Evolutionary conservation across 2,329 filamentous ascomycete genomes (phyloP).

Genomic region (Aureobasidium zeae): DNA sequence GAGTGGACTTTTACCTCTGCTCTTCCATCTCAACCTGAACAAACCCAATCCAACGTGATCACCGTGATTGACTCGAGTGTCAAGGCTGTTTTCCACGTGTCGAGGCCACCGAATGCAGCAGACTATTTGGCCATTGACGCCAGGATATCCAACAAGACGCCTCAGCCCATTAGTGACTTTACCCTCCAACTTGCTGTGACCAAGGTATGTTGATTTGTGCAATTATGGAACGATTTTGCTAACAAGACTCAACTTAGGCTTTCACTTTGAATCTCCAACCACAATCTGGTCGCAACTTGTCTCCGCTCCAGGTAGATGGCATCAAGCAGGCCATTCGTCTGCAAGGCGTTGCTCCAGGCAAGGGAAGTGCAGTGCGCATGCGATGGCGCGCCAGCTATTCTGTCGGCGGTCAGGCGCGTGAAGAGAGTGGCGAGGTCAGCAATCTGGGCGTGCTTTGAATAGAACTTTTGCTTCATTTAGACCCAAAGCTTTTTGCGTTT

Average conservation of each 20-base stretch:
- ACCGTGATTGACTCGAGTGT: conserved; percentile 62
- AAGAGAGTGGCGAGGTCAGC: conserved; percentile 11
- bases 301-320: conserved; percentile 62
- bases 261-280: conserved; percentile 74
- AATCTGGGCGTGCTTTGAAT: conserved; percentile 12
- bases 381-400: conserved; percentile 81
- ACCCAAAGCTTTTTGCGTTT: background rate
- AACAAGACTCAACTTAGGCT: conserved; percentile 45
- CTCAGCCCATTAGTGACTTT: conserved; percentile 63
- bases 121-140: conserved; percentile 61
- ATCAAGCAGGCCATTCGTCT: conserved; percentile 75
- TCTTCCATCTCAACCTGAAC: conserved; percentile 44
- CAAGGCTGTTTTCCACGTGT: conserved; percentile 63
- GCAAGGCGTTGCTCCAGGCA: conserved; percentile 61
- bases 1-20: conserved; percentile 93
- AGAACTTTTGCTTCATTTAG: background rate
- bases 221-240: background rate
- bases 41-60: conserved; percentile 50
- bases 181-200: conserved; percentile 91
- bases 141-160: conserved; percentile 73
- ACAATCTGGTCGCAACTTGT: conserved; percentile 69
- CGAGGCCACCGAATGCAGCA: conserved; percentile 45
- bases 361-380: conserved; percentile 75
- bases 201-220: conserved; percentile 52
- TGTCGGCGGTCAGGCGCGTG: conserved; percentile 48